phyloP scores from a whole-genome alignment of 192 early-diverging fungal genomes.

The Spizellomyces sp. region DNA sequence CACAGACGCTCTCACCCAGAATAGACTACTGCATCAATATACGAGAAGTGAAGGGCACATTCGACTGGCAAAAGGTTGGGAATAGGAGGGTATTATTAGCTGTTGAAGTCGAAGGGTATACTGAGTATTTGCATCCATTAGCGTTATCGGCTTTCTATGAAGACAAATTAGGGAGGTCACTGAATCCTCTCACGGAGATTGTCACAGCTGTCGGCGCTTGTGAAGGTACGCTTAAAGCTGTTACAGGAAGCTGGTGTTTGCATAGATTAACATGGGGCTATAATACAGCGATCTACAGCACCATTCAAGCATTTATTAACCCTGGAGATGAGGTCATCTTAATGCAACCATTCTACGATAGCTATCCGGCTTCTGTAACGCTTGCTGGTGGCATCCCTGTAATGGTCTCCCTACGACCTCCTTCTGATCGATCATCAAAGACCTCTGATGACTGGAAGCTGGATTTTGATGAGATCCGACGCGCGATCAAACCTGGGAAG shows the following conservation, averaged over 20 bases:
- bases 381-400: slow-evolving; percentile 89
- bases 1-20: slow-evolving; percentile 60
- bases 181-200: slow-evolving; percentile 81
- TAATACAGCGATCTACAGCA: slow-evolving; percentile 69
- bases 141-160: slow-evolving; percentile 80
- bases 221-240: slow-evolving; percentile 57
- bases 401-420: slow-evolving; percentile 77
- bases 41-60: slow-evolving; percentile 62
- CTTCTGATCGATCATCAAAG: slow-evolving; percentile 38
- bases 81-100: background rate
- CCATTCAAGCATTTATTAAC: slow-evolving; percentile 71
- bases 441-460: slow-evolving; percentile 86
- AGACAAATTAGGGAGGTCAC: slow-evolving; percentile 61
- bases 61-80: slow-evolving; percentile 37
- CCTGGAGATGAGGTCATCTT: slow-evolving; percentile 85
- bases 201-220: slow-evolving; percentile 89
- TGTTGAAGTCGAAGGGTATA: background rate
- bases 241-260: slow-evolving; percentile 7
- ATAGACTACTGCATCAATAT: slow-evolving; percentile 82
- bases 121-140: slow-evolving; percentile 13
- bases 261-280: background rate
- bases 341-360: slow-evolving; percentile 97
- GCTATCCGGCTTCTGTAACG: slow-evolving; percentile 72
- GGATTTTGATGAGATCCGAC: slow-evolving; percentile 77
- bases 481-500: slow-evolving; percentile 65